phyloP scores from a whole-genome alignment of 495 filamentous ascomycete species.

The Xylaria intraflava region DNA sequence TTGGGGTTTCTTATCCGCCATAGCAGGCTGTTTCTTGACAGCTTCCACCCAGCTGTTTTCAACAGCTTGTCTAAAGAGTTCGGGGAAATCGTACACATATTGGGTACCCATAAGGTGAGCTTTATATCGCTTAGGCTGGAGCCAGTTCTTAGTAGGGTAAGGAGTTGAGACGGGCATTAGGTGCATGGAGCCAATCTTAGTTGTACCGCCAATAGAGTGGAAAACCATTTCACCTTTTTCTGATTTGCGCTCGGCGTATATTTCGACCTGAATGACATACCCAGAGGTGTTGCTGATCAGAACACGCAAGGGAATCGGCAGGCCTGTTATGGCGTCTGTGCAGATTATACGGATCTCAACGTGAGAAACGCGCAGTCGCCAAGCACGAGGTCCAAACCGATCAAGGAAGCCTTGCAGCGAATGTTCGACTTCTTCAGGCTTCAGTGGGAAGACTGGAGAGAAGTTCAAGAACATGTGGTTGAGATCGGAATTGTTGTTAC shows the following conservation, averaged over 20 bases:
- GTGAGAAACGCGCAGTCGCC: slow-evolving; percentile 93
- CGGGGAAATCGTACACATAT: slow-evolving; percentile 99
- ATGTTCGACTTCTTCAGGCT: slow-evolving; percentile 85
- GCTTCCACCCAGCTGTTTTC: slow-evolving; percentile 87
- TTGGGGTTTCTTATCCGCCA: slow-evolving; percentile 74
- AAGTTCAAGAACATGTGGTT: slow-evolving; percentile 99
- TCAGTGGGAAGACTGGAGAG: slow-evolving; percentile 85
- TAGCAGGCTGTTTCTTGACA: slow-evolving; percentile 58
- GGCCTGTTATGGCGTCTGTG: slow-evolving; percentile 76
- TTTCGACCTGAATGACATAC: slow-evolving; percentile 96
- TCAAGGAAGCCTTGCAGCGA: slow-evolving; percentile 93
- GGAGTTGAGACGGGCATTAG: slow-evolving; percentile 82
- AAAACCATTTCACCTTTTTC: slow-evolving; percentile 96
- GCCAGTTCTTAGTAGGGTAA: slow-evolving; percentile 96
- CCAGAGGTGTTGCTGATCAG: slow-evolving; percentile 98
- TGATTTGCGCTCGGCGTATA: slow-evolving; percentile 95
- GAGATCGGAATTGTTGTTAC: slow-evolving; percentile 97
- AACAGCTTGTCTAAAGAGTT: slow-evolving; percentile 96
- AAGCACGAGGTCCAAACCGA: slow-evolving; percentile 88
- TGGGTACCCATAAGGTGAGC: slow-evolving; percentile 98
- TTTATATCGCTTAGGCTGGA: slow-evolving; percentile 99
- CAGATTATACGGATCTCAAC: slow-evolving; percentile 98
- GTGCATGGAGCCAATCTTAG: slow-evolving; percentile 93
- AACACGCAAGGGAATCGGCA: slow-evolving; percentile 88
- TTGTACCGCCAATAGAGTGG: slow-evolving; percentile 93